Conservation (phyloP, 2,329 filamentous ascomycete genomes). For the Penicillium sp. region DNA sequence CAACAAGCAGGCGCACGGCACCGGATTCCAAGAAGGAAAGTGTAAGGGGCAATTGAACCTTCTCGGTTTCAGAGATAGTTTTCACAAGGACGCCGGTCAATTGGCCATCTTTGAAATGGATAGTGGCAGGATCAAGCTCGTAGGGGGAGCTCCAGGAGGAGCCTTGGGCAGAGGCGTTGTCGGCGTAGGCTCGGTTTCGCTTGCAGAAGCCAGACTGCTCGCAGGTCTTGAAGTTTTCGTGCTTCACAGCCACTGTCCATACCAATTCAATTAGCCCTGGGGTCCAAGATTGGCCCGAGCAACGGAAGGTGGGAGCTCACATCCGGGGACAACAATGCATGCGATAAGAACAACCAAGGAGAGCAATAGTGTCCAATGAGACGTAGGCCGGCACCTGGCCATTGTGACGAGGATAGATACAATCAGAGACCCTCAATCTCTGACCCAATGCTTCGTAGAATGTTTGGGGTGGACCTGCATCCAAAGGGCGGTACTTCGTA, state of each 20-base stretch:
- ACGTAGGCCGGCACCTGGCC: slow-evolving; percentile 55
- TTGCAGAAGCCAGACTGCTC: slow-evolving; percentile 96
- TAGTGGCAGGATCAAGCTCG: slow-evolving; percentile 68
- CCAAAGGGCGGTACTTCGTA: slow-evolving; percentile 18
- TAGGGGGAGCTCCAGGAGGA: slow-evolving; percentile 80
- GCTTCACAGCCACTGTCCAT: slow-evolving; percentile 75
- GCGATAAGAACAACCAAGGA: slow-evolving; percentile 61
- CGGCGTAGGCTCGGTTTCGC: slow-evolving; percentile 87
- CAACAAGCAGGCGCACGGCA: slow-evolving; percentile 80
- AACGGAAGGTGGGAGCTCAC: slow-evolving; percentile 50
- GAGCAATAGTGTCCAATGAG: slow-evolving; percentile 67
- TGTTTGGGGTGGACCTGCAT: slow-evolving; percentile 34
- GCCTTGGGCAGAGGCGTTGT: slow-evolving; percentile 67
- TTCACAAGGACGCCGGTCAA: slow-evolving; percentile 83
- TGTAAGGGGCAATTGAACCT: slow-evolving; percentile 77
- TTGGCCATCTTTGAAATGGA: slow-evolving; percentile 76
- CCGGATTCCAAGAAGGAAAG: slow-evolving; percentile 90
- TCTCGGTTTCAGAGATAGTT: slow-evolving; percentile 67
- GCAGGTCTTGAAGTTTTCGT: slow-evolving; percentile 97
- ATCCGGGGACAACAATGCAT: slow-evolving; percentile 64
- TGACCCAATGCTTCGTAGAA: slow-evolving; percentile 23
- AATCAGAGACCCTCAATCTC: slow-evolving; percentile 41
- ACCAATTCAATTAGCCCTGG: slow-evolving; percentile 7
- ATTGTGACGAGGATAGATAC: slow-evolving; percentile 42
- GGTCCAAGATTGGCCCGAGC: not conserved